These are phyloP conservation scores for Chloromonas sp. DNA, from an alignment of 163 green algal species.

Conservation along the genomic window DNA sequence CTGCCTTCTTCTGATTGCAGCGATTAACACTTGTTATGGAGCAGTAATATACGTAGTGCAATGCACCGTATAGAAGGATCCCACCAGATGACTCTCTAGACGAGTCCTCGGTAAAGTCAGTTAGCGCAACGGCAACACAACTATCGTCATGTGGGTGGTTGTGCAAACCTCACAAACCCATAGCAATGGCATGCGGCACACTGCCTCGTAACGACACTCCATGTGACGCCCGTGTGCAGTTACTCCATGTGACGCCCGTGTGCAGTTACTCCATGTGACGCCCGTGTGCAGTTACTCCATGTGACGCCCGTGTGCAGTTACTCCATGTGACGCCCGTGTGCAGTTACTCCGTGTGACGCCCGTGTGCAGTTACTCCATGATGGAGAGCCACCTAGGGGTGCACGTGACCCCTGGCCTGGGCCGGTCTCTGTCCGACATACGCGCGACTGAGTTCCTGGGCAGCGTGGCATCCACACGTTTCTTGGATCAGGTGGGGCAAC, in stretches of 20 bases:
- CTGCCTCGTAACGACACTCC: no score
- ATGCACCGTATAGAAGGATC: no score
- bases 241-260: not conserved
- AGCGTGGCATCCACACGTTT: constrained; percentile 4
- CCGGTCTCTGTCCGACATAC: constrained; percentile 15
- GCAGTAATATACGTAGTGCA: no score
- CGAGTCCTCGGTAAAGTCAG: no score
- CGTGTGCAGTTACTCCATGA: constrained; percentile 28
- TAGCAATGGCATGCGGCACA: no score
- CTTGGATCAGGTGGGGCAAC: not conserved
- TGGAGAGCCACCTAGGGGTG: constrained; percentile 40
- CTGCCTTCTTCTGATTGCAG: no score
- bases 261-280: not conserved
- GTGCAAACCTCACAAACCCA: no score
- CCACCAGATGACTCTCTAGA: no score
- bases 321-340: not conserved
- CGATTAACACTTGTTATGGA: no score
- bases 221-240: not conserved
- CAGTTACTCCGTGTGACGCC: not conserved
- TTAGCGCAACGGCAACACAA: no score
- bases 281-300: not conserved
- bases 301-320: not conserved
- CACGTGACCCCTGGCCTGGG: constrained; percentile 14
- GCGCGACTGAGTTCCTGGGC: constrained; percentile 53
- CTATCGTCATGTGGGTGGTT: no score